Base-by-base conservation (phyloP, 2,329 filamentous ascomycete genomes). In the Ophiostoma australiae region DNA sequence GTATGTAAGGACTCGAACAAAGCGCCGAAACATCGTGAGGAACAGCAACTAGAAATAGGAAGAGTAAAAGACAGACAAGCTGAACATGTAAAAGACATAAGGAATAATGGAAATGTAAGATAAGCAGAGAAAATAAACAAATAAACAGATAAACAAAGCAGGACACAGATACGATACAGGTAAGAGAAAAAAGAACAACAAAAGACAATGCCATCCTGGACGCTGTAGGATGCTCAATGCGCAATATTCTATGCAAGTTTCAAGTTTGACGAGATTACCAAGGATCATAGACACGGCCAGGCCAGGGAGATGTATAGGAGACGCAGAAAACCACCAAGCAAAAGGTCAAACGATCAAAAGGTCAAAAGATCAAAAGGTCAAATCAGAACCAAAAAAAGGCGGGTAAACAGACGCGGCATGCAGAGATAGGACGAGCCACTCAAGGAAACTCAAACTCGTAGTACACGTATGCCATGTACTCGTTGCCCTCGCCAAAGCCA, bases 391-490 rank as follows among this genome's bases (percentile, higher is more conserved):
- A n/a, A 31, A 31, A n/a, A 37, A 37, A 37, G 20, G 15, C 27
- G 39, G 20, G 31, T n/a, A 7, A 17, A 67, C 23, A 44, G 10
- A 33, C 39, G 20, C 20, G 52, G 52, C 23, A n/a, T 11, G 44
- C 11, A 65, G 5, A 13, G 11, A 48, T n/a, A 5, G 6, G 37
- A 41, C 1, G 15, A 1, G 8, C 3, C 33, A n/a, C 52, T 72
- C 63, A 84, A 41, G 84, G 84, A 71, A 98, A 89, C 78, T 95
- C 92, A 78, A 98, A 91, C 79, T 97, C 92, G 81, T 98, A 99
- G 84, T 94, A 97, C 78, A 98, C 95, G 81, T 96, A 99, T 58
- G 95, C 91, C 72, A 93, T 95, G 83, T 98, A 99, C 79, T 97
- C 93, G 75, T 87, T 85, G 70, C 89, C 90, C 72, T 93, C 91